phyloP scores from a whole-genome alignment of 345 rosid species.

The Eucalyptus decipiens region DNA sequence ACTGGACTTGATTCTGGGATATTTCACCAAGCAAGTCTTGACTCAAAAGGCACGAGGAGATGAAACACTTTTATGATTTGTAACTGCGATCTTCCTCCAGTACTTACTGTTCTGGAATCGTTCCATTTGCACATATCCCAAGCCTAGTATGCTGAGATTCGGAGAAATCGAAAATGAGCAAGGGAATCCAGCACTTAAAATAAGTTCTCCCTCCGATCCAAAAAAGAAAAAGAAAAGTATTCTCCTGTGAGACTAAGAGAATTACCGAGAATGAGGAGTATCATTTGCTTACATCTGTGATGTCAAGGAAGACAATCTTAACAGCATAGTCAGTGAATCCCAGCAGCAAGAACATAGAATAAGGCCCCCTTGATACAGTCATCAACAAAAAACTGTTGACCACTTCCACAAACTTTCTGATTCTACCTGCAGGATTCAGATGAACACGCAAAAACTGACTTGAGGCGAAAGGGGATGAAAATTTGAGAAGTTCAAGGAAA shows the following conservation, averaged over 20 bases:
- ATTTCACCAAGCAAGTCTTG: not conserved
- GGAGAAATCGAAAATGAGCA: not conserved
- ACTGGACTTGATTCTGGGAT: rapidly evolving
- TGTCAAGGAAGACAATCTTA: not conserved
- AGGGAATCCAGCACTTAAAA: not conserved
- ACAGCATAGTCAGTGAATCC: not conserved
- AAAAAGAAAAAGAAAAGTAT: too few species aligned
- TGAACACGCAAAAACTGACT: not conserved
- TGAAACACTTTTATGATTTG: not conserved
- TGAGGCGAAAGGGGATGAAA: not conserved
- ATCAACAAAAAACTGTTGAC: not conserved
- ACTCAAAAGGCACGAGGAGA: not conserved
- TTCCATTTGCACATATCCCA: not conserved
- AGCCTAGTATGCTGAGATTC: not conserved
- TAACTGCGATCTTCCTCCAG: not conserved
- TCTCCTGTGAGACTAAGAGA: not conserved
- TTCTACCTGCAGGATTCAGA: not conserved
- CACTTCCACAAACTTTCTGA: not conserved
- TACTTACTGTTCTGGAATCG: not conserved
- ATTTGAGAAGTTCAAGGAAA: too few species aligned
- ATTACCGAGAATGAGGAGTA: not conserved
- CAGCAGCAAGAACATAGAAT: not conserved
- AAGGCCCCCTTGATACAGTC: not conserved
- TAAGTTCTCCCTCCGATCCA: not conserved
- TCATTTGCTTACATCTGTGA: not conserved